Evolutionary conservation across 805 yeast species (phyloP), one percentile per base, ranked within the genome.

Genomic region (Hanseniaspora vineae): DNA sequence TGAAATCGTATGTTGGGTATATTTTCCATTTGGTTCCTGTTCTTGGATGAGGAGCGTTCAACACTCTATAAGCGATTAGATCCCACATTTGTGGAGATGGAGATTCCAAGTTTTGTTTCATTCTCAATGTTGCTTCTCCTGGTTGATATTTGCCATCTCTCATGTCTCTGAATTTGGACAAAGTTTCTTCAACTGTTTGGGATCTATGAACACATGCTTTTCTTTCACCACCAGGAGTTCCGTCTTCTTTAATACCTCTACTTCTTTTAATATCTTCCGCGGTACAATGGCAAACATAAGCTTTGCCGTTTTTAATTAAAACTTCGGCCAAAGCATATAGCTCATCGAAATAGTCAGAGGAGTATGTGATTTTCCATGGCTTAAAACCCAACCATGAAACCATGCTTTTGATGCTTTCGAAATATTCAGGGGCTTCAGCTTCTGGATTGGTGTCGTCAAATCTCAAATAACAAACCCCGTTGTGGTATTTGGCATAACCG

Each of bases 81-180:
- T 92, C 99, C 99, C 99, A 92, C 98, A 92, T 92, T 70, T 92
- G 98, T 15, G 99, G 99, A 53, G 86, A 84, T 53, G 96, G 95
- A 15, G 92, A 84, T 9, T 66, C 62, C 53, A 92, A 70, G 60
- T 92, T 96, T 72, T 87, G 96, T 65, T 90, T 90, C 97, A 92
- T 92, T 69, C 99, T 82, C 62, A 92, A 73, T 11, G 88, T 87
- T 31, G 96, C 97, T 66, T 86, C 85, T 54, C 97, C 97, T 40
- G 88, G 88, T 55, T 76, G 72, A 68, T 83, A 92, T 53, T 72
- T 70, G 42, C 98, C 98, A 59, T 87, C 87, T 60, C 82, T 78
- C 99, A 92, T 92, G 50, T 76, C 80, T 63, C 96, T 77, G 67
- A 92, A 92, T 64, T 86, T 89, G 33, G 59, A 61, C 59, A 92